Conservation (phyloP, 768 basidiomycete species). For the Xerocomus potaroensis region DNA sequence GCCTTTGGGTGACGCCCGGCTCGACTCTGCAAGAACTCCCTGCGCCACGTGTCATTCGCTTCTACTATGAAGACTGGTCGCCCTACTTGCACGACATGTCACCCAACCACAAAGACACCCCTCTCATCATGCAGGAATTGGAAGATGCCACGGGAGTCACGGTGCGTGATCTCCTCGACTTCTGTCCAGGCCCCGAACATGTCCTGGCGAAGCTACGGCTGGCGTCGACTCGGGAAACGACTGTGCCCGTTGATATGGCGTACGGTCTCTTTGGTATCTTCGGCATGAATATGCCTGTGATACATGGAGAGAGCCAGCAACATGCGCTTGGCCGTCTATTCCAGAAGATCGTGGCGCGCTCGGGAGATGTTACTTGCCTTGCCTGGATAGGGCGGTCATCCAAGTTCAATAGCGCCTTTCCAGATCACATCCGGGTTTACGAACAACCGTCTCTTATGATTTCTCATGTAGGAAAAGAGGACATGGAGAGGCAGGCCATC, state of each 20-base stretch:
- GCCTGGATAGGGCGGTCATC: slow-evolving; percentile 18
- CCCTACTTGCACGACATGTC: slow-evolving; percentile 13
- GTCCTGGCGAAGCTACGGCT: slow-evolving; percentile 15
- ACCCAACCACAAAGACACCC: slow-evolving; percentile 15
- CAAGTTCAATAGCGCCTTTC: slow-evolving; percentile 20
- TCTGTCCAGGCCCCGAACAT: slow-evolving; percentile 10
- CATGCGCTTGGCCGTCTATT: slow-evolving; percentile 19
- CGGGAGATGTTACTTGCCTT: slow-evolving; percentile 18
- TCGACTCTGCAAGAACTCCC: slow-evolving; percentile 25
- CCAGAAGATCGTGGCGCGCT: slow-evolving; percentile 15
- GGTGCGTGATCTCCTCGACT: slow-evolving; percentile 5
- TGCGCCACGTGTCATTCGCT: slow-evolving; percentile 17
- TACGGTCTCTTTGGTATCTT: slow-evolving; percentile 22
- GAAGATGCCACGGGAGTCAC: slow-evolving; percentile 5
- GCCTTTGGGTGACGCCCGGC: slow-evolving; percentile 19
- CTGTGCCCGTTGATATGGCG: slow-evolving; percentile 15
- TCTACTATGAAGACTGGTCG: slow-evolving; percentile 20
- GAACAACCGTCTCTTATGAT: not conserved
- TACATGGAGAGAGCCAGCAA: slow-evolving; percentile 15
- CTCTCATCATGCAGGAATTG: slow-evolving; percentile 15
- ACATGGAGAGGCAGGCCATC: slow-evolving; percentile 1
- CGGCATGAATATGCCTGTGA: slow-evolving; percentile 11
- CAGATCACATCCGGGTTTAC: slow-evolving; percentile 14
- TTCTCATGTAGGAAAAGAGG: slow-evolving; percentile 2
- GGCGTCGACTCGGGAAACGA: slow-evolving; percentile 22